Base-by-base conservation (phyloP, 2,329 filamentous ascomycete genomes). In the Talaromyces rugulosus region DNA sequence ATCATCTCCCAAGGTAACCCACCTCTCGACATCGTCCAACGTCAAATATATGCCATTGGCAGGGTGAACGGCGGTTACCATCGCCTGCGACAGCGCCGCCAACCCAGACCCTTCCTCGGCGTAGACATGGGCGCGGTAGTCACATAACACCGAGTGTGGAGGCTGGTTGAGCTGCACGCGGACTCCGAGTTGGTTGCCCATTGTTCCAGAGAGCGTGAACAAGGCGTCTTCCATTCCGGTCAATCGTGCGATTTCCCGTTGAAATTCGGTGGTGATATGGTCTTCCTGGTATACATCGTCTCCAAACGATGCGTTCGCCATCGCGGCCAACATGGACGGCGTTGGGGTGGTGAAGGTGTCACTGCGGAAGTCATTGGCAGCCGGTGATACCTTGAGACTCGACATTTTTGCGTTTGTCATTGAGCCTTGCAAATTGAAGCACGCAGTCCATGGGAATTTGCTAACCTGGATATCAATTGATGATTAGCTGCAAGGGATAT, bases 1-100 rank as follows among this genome's bases (percentile, higher is more conserved):
- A 68, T 93, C 86, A 62, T 88, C 83, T 66, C 82, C 81, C 36
- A 91, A 70, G 1, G 86, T 79, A 12, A 83, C 83, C 65, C 88
- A 78, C 63, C 82, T 80, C 70, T 86, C 73, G 16, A 95, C 77
- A 67, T 95, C 91, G 66, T 56, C 57, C 12, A 59, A 23, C 6
- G 61, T 59, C 23, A 62, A 14, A n/a, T 62, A 62, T 44, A 51
- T 44, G 5, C 61, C 61, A 31, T 62, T 62, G 30, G 61, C 56
- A n/a, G 61, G 61, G 8, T 47, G 57, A 14, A 58, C 57, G 12
- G 61, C 56, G 16, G 57, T 58, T 40, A 62, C 57, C 50, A 59
- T 58, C 12, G 61, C 61, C 57, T 62, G 61, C 31, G 61, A 62
- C 36, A 62, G 18, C 1, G 44, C 33, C 3, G 58, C 58, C 50